Conservation (phyloP, 768 basidiomycete species). For the Suillus luteus region DNA sequence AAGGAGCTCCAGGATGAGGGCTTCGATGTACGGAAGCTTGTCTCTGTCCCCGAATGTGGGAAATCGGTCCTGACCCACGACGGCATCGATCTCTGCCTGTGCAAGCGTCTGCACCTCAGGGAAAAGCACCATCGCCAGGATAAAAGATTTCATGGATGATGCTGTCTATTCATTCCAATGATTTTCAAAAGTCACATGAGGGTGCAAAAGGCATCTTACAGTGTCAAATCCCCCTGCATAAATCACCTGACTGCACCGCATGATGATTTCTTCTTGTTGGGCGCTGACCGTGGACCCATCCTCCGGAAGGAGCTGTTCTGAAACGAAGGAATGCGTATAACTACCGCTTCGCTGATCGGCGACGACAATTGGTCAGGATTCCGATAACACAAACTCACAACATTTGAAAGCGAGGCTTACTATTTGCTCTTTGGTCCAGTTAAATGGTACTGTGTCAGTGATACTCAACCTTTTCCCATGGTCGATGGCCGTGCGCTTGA, state of each 20-base stretch:
- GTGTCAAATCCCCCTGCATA: conserved; percentile 27
- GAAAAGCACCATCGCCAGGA: conserved; percentile 31
- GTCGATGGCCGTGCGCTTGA: conserved; percentile 18
- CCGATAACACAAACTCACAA: neutral
- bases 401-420: conserved; percentile 9
- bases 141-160: conserved; percentile 9
- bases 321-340: neutral
- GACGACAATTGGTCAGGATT: neutral
- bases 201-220: conserved; percentile 17
- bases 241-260: conserved; percentile 17
- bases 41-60: conserved; percentile 27
- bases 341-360: neutral
- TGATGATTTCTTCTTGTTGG: conserved; percentile 16
- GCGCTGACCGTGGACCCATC: neutral
- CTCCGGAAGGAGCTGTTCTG: conserved; percentile 1
- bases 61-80: conserved; percentile 25
- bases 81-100: conserved; percentile 27
- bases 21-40: conserved; percentile 30
- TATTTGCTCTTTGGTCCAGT: conserved; percentile 18
- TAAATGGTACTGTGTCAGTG: conserved; percentile 18
- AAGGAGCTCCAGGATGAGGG: conserved; percentile 25
- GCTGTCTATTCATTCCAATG: neutral
- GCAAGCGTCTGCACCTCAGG: conserved; percentile 29
- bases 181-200: neutral
- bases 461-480: conserved; percentile 12